These are phyloP conservation scores for Lindgomyces ingoldianus DNA, from an alignment of 495 filamentous ascomycete genomes.

Conservation along the genomic window DNA sequence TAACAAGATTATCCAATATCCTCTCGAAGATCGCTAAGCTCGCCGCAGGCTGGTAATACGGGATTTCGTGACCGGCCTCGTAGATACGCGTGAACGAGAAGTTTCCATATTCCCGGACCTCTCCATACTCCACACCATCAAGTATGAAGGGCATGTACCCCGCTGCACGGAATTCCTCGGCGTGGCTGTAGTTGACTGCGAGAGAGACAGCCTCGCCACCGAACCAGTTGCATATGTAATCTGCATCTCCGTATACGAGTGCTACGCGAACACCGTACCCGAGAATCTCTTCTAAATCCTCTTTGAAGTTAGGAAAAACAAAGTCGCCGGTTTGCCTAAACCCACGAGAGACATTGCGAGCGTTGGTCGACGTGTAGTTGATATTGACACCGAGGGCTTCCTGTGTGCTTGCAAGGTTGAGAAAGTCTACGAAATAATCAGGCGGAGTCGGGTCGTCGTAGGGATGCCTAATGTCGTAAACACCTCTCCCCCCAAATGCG, in stretches of 20 bases:
- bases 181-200: constrained; percentile 51
- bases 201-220: constrained; percentile 54
- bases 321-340: constrained; percentile 55
- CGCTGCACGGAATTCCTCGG: constrained; percentile 52
- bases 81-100: constrained; percentile 51
- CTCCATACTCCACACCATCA: constrained; percentile 47
- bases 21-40: constrained; percentile 23
- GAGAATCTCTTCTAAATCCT: constrained; percentile 53
- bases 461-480: constrained; percentile 56
- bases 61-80: constrained; percentile 49
- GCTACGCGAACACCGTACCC: constrained; percentile 50
- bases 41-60: constrained; percentile 34
- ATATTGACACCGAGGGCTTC: constrained; percentile 56
- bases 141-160: constrained; percentile 55
- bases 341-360: constrained; percentile 43
- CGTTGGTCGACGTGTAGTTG: constrained; percentile 51
- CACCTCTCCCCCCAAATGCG: constrained; percentile 48
- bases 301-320: constrained; percentile 49
- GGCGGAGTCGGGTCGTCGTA: constrained; percentile 54
- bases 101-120: constrained; percentile 50
- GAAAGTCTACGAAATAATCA: constrained; percentile 49
- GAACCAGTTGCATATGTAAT: constrained; percentile 51
- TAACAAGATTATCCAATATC: constrained; percentile 3
- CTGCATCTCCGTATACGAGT: constrained; percentile 53
- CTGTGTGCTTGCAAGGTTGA: constrained; percentile 52